Base-by-base conservation (phyloP, 2,329 filamentous ascomycete species). In the Elsinoe ampelina region DNA sequence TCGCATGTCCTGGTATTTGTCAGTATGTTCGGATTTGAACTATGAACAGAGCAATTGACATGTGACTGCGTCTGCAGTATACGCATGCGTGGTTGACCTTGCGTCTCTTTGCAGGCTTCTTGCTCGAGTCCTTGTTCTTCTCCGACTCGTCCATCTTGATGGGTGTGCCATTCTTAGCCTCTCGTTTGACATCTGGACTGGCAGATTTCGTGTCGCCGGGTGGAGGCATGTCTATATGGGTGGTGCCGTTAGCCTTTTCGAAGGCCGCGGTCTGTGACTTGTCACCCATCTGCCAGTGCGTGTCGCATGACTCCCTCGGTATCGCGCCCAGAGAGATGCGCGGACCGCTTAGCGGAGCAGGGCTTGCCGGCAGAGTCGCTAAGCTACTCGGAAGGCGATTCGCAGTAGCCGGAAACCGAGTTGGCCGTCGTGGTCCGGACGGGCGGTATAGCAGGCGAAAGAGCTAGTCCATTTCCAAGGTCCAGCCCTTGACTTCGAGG, bases 11-110 rank as follows among this genome's bases (percentile, higher is more conserved):
- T 45, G 19, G 3, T 6, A 12, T n/a, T 7, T 11, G 10, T 45
- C n/a, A 45, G 19, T 26, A 26, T 22, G 11, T 26, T 7, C 8
- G 10, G 10, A 12, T 11, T 2, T 15, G 41, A 22, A 3, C n/a
- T 11, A 12, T 10, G 19, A 30, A 12, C 10, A 22, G 26, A 30
- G 26, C 8, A 7, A 13, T 20, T 22, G 8, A 45, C 76, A 79
- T 79, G 65, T 79, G 76, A 70, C 75, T 78, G 64, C 76, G 73
- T 65, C 76, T 74, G 66, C 73, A 79, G 65, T 79, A 79, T 45
- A 78, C 75, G 67, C 76, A 79, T 45, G 76, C 76, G 70, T 78
- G 76, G 66, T 78, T 78, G 68, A 80, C 76, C 66, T 78, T 78
- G 64, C 75, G 71, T 59, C 75, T 71, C 70, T 78, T 78, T n/a